phyloP scores from a whole-genome alignment of 192 early-diverging fungal genomes.

The Coemansia interrupta region DNA sequence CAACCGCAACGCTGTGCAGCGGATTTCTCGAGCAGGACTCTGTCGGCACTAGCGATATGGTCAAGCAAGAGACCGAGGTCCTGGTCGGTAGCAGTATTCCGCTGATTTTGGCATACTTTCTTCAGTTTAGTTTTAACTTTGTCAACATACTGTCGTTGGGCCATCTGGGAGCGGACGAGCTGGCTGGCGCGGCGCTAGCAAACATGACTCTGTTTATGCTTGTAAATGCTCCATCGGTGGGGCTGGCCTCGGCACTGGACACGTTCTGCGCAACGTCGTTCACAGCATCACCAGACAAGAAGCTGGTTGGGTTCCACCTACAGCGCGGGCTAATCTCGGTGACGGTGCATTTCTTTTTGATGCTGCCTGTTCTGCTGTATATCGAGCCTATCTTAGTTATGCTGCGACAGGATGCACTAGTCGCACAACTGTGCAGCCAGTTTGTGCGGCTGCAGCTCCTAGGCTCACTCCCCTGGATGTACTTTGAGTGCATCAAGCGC shows the following conservation, averaged over 20 bases:
- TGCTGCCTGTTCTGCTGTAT: conserved; percentile 63
- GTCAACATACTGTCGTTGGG: conserved; percentile 59
- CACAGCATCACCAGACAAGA: conserved; percentile 57
- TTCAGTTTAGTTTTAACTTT: conserved; percentile 59
- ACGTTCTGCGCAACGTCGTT: conserved; percentile 64
- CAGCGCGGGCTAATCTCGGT: conserved; percentile 74
- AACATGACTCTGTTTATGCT: conserved; percentile 65
- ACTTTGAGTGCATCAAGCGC: conserved; percentile 75
- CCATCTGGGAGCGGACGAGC: conserved; percentile 55
- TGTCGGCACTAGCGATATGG: conserved; percentile 4
- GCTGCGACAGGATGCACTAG: conserved; percentile 64
- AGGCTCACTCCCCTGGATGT: conserved; percentile 68
- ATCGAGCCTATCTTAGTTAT: conserved; percentile 64
- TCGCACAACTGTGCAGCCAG: conserved; percentile 60
- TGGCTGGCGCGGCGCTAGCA: conserved; percentile 60
- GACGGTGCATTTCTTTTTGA: conserved; percentile 63
- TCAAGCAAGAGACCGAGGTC: conserved; percentile 9
- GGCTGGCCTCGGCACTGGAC: conserved; percentile 63
- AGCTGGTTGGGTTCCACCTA: conserved; percentile 59
- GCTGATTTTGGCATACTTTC: conserved; percentile 54
- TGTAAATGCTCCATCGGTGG: conserved; percentile 61
- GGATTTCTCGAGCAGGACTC: conserved; percentile 26
- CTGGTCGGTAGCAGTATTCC: conserved; percentile 17
- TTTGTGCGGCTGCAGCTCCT: conserved; percentile 64
- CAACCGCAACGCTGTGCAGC: conserved; percentile 23